Base-by-base conservation (phyloP, 139 green algal species). In the Raphidocelis subcapitata region DNA sequence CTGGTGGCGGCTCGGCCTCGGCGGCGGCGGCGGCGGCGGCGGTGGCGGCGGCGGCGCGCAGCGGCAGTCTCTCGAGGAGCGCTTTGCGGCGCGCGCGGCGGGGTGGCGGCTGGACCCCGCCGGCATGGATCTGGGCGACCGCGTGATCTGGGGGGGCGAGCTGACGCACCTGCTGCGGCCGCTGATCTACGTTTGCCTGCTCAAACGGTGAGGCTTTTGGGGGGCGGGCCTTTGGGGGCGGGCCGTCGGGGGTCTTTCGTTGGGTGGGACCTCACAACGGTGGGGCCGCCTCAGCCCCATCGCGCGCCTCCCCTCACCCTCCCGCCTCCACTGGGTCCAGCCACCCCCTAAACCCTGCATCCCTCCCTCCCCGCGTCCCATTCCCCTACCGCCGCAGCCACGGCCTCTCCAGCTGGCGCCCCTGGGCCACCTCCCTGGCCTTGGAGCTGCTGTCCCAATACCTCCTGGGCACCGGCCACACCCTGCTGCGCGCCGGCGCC, bases 131-230 rank as follows among this genome's bases (percentile, higher is more conserved):
- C 78, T 84, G 32, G 77, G 86, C 0, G 31, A 56, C 29, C 68
- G 80, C 5, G 73, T 93, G 21, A 44, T 94, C 33, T 79, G 75
- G 56, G 36, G 80, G 8, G 84, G 74, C 3, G 91, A 97, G 76
- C 49, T 93, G 26, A 76, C 92, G 29, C 62, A 90, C 84, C 86
- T 94, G 26, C 65, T 89, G 73, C 74, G 91, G 15, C 91, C 91
- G 0, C 61, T 96, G 3, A 15, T 92, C 3, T 95, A 97, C 52
- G 79, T 86, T 1, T 33, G 72, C 20, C 29, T 89, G 65, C 81
- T 94, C 46, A 77, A 79, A 3, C 70, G 72, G 85, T 87, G 55
- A 33, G 77, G 65, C 5, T n/a, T n/a, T n/a, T n/a, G n/a, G n/a
- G n/a, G n/a, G n/a, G n/a, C n/a, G n/a, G n/a, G n/a, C n/a, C n/a